Conservation (phyloP, 805 yeast genomes). For the Ogataea dorogensis region DNA sequence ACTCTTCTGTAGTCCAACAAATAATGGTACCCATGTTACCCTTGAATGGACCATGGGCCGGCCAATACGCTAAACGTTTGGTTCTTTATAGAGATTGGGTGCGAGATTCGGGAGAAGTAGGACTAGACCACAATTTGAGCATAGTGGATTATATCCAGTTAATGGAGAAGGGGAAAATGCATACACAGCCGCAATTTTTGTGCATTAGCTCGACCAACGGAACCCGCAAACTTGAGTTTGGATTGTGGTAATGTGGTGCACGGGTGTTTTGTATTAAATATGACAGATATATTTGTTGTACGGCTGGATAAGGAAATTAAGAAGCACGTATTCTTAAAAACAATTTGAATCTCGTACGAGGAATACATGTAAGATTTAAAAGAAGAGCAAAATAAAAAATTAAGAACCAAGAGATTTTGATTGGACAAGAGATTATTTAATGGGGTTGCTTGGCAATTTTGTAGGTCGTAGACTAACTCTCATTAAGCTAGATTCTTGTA, state of each 20-base stretch:
- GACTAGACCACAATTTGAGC: slow-evolving; percentile 15
- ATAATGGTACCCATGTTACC: slow-evolving; percentile 34
- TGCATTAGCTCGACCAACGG: slow-evolving; percentile 18
- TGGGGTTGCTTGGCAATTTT: too few relatives aligned
- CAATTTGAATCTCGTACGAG: too few relatives aligned
- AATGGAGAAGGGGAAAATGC: slow-evolving; percentile 19
- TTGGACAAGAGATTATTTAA: too few relatives aligned
- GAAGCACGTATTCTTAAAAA: too few relatives aligned
- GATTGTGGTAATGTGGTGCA: slow-evolving; percentile 15
- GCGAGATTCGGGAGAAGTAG: slow-evolving; percentile 3
- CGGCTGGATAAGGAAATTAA: too few relatives aligned
- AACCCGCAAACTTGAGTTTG: slow-evolving; percentile 14
- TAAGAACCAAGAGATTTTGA: too few relatives aligned
- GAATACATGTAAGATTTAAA: too few relatives aligned
- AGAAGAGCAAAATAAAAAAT: too few relatives aligned
- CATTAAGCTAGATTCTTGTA: too few relatives aligned
- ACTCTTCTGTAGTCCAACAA: slow-evolving; percentile 26
- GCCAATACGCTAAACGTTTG: slow-evolving; percentile 29
- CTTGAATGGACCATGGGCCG: slow-evolving; percentile 28
- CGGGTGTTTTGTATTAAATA: neutral
- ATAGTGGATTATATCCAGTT: slow-evolving; percentile 25
- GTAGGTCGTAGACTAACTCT: too few relatives aligned
- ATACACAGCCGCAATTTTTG: slow-evolving; percentile 27
- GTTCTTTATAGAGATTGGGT: slow-evolving; percentile 34
- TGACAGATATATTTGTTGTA: too few relatives aligned